Percentiles rank a stretch among this genome's conserved stretches.
Conservation (phyloP, 148 eudicot species). For the Heliosperma pusillum region DNA sequence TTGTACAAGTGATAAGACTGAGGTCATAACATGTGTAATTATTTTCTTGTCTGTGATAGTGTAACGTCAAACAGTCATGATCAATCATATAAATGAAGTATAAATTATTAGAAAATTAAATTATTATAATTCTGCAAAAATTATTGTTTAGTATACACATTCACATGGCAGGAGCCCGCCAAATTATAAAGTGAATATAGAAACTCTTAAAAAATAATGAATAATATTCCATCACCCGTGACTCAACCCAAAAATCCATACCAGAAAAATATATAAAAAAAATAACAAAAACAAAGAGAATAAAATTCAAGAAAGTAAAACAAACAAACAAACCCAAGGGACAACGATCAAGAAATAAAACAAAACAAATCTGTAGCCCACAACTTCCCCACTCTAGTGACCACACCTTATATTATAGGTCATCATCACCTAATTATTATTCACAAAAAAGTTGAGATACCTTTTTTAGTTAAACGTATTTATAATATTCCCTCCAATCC, state of each 20-base stretch:
- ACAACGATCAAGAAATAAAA: constrained; percentile 32
- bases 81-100: not conserved
- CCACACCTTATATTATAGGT: constrained; percentile 24
- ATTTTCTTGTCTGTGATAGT: not conserved
- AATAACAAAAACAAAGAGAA: constrained; percentile 32
- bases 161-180: constrained; percentile 9
- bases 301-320: constrained; percentile 32
- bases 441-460: not conserved
- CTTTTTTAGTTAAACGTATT: not conserved
- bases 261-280: constrained; percentile 14
- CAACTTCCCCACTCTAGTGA: constrained; percentile 19
- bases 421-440: constrained; percentile 25
- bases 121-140: not conserved
- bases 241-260: constrained; percentile 25
- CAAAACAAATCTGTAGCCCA: constrained; percentile 30
- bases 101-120: not conserved
- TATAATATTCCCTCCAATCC: too few relatives aligned
- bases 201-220: constrained; percentile 18
- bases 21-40: not conserved
- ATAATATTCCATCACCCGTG: constrained; percentile 38
- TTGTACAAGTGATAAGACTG: not conserved
- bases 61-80: not conserved
- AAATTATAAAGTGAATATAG: not conserved
- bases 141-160: not conserved
- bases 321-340: constrained; percentile 39